Conservation (phyloP, 2,329 filamentous ascomycete species). For the Blastomyces silverae region DNA sequence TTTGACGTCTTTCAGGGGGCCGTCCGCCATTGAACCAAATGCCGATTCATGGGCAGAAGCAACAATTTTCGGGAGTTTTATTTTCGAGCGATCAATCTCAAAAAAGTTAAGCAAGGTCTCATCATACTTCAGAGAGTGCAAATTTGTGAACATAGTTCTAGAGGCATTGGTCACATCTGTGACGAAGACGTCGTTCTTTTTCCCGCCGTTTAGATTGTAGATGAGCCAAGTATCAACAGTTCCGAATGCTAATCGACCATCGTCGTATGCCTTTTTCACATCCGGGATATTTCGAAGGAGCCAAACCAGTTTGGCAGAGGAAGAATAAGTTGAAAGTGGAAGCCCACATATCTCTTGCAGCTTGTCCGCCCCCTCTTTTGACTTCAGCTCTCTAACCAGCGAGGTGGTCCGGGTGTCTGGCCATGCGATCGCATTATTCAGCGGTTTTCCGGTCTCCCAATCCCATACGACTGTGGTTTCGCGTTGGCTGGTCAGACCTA, state of each 20-base stretch:
- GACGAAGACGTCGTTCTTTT: slow-evolving; percentile 61
- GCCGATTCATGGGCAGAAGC: slow-evolving; percentile 67
- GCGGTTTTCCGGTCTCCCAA: slow-evolving; percentile 65
- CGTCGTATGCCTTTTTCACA: slow-evolving; percentile 68
- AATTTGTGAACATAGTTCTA: slow-evolving; percentile 90
- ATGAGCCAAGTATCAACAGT: slow-evolving; percentile 86
- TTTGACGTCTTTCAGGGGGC: slow-evolving; percentile 59
- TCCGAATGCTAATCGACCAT: slow-evolving; percentile 69
- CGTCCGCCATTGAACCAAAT: slow-evolving; percentile 61
- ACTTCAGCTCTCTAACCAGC: slow-evolving; percentile 70
- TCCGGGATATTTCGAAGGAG: slow-evolving; percentile 63
- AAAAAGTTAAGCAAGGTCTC: slow-evolving; percentile 72
- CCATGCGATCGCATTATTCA: slow-evolving; percentile 85
- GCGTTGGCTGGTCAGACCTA: slow-evolving; percentile 86
- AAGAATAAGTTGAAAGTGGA: slow-evolving; percentile 81
- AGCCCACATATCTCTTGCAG: slow-evolving; percentile 68
- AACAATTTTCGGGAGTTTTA: slow-evolving; percentile 74
- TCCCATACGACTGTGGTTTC: slow-evolving; percentile 88
- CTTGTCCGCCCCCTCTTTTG: slow-evolving; percentile 58
- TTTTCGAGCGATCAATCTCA: slow-evolving; percentile 61
- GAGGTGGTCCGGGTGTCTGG: slow-evolving; percentile 74
- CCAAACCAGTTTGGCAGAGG: slow-evolving; percentile 78
- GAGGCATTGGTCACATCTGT: slow-evolving; percentile 85
- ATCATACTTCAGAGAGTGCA: slow-evolving; percentile 73
- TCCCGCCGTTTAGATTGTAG: slow-evolving; percentile 70